These are phyloP conservation scores for Diaporthe citri DNA, from an alignment of 2,329 filamentous ascomycete species.

Conservation along the genomic window DNA sequence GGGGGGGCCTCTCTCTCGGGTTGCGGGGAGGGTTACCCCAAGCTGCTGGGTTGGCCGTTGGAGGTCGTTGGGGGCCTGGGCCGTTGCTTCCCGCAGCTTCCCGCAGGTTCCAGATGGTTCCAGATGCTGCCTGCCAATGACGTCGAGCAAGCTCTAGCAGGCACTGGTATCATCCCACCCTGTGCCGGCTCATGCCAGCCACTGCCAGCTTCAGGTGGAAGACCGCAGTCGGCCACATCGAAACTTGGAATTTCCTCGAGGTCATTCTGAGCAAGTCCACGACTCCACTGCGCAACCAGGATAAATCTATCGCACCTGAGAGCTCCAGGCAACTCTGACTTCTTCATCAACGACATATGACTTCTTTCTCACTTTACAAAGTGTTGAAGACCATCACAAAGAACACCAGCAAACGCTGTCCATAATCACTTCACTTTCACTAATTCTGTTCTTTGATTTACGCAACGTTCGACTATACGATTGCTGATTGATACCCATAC, in stretches of 20 bases:
- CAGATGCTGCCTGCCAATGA: constrained; percentile 33
- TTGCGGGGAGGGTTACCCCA: neutral
- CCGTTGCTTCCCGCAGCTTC: constrained; percentile 17
- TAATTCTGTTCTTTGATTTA: constrained; percentile 24
- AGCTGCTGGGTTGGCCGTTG: constrained; percentile 25
- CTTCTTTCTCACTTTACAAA: constrained; percentile 11
- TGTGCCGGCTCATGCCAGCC: constrained; percentile 23
- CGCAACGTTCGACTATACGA: neutral
- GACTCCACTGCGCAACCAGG: constrained; percentile 33
- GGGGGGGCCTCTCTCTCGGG: neutral
- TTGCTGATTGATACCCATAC: constrained; percentile 32
- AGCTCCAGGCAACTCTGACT: no score
- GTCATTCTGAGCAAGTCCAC: constrained; percentile 29
- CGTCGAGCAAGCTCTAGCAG: constrained; percentile 29
- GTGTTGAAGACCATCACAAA: constrained; percentile 5
- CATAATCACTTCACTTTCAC: constrained; percentile 10
- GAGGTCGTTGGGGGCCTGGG: neutral
- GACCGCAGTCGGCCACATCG: constrained; percentile 22
- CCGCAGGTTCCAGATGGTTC: constrained; percentile 37
- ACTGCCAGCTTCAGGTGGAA: constrained; percentile 34
- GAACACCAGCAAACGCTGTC: constrained; percentile 36
- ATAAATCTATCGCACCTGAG: constrained; percentile 35
- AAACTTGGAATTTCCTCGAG: constrained; percentile 5
- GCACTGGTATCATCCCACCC: constrained; percentile 32
- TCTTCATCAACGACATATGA: neutral